These are phyloP conservation scores for Xanthoceras sorbifolium DNA, from an alignment of 345 rosid genomes.

Conservation along the genomic window DNA sequence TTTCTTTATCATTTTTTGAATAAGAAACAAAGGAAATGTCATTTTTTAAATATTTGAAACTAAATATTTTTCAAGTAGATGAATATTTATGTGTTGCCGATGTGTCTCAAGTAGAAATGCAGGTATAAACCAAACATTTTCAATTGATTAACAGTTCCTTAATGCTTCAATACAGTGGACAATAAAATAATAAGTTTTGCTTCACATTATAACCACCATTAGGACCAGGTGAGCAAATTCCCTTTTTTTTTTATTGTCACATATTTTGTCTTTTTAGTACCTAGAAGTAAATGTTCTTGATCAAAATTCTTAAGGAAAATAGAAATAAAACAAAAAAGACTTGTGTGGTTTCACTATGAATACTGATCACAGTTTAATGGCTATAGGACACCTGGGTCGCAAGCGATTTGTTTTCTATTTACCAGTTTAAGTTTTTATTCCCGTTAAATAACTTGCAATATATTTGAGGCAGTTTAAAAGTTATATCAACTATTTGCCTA, in stretches of 20 bases:
- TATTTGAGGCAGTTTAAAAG: not conserved
- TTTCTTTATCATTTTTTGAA: not conserved
- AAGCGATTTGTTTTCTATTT: not conserved
- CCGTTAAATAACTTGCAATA: conserved; percentile 11
- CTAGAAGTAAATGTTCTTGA: not conserved
- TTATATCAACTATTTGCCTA: conserved; percentile 6
- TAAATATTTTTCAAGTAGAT: not conserved
- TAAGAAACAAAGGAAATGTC: not conserved
- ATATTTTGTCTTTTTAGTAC: not conserved
- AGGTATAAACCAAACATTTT: not conserved
- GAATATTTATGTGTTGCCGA: not conserved
- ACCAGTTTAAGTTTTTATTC: too few relatives aligned
- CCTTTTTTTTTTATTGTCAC: not conserved
- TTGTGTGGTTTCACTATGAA: not conserved
- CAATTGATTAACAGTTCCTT: not conserved
- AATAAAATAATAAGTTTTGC: not conserved
- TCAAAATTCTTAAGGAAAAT: not conserved
- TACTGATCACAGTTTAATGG: not conserved
- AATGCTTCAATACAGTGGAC: not conserved
- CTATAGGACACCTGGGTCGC: not conserved
- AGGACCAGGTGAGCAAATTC: not conserved
- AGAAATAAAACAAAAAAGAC: too few relatives aligned
- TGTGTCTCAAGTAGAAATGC: not conserved
- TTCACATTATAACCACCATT: not conserved
- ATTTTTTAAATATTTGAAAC: not conserved